A percentile compares a stretch with the other conserved stretches of the same genome.
Evolutionary conservation across 768 basidiomycete species (phyloP).

Genomic region (Sistotremastrum niveocremeum): DNA sequence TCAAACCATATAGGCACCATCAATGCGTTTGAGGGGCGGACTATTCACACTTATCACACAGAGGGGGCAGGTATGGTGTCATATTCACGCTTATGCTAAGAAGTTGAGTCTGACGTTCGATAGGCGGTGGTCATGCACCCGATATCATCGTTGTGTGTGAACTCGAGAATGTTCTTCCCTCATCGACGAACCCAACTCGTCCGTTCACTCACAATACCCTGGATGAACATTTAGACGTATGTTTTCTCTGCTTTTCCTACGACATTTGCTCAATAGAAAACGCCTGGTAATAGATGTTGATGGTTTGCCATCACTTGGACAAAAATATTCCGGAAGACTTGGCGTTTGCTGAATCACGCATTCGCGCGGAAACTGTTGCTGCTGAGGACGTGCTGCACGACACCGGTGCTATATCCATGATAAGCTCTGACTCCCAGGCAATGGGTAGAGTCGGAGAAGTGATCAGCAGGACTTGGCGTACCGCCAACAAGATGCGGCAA

Average conservation of each 20-base stretch:
- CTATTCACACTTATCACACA: slow-evolving; percentile 95
- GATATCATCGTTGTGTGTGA: slow-evolving; percentile 98
- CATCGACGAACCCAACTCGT: slow-evolving; percentile 93
- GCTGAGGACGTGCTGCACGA: slow-evolving; percentile 95
- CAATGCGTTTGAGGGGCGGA: slow-evolving; percentile 74
- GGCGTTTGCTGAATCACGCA: slow-evolving; percentile 92
- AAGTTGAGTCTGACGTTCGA: neutral
- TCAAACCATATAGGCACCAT: slow-evolving; percentile 50
- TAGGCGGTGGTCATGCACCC: slow-evolving; percentile 90
- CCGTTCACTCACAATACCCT: slow-evolving; percentile 86
- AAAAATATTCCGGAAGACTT: slow-evolving; percentile 85
- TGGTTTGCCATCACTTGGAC: slow-evolving; percentile 99
- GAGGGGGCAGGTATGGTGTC: slow-evolving; percentile 69
- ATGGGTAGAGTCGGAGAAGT: slow-evolving; percentile 99
- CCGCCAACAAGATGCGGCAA: slow-evolving; percentile 87
- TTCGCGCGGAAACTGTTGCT: slow-evolving; percentile 91
- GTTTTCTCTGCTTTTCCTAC: slow-evolving; percentile 12
- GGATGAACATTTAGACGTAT: slow-evolving; percentile 92
- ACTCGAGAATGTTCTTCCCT: slow-evolving; percentile 78
- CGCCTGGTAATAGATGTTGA: slow-evolving; percentile 63
- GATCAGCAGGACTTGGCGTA: slow-evolving; percentile 84
- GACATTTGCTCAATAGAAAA: slow-evolving; percentile 1
- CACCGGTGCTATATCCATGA: slow-evolving; percentile 90
- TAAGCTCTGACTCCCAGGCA: slow-evolving; percentile 91
- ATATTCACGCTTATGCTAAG: neutral